Evolutionary conservation across 2,329 filamentous ascomycete genomes (phyloP).

Genomic region (Aspergillus japonicus): DNA sequence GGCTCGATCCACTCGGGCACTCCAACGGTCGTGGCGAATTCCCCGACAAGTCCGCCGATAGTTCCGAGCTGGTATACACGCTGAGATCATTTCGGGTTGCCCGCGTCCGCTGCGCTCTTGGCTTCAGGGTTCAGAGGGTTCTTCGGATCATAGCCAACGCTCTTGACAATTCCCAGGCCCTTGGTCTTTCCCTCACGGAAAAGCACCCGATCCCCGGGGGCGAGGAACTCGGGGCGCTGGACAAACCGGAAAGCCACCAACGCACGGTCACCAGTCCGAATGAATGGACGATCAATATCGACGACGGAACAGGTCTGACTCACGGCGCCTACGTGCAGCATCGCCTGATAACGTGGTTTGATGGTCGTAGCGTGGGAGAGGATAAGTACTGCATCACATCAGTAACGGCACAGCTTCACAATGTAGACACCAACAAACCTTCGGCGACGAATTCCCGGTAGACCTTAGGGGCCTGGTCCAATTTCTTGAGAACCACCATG

Average conservation of each 20-base stretch:
- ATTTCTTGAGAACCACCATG: constrained; percentile 90
- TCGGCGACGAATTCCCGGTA: constrained; percentile 76
- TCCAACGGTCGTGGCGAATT: background rate
- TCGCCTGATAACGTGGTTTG: constrained; percentile 94
- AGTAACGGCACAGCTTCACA: constrained; percentile 3
- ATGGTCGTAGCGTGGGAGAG: constrained; percentile 96
- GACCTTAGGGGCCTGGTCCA: constrained; percentile 72
- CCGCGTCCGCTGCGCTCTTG: constrained; percentile 23
- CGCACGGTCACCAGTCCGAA: constrained; percentile 91
- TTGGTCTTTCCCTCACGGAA: constrained; percentile 96
- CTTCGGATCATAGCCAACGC: constrained; percentile 76
- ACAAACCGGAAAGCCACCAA: constrained; percentile 93
- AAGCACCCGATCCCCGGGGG: constrained; percentile 80
- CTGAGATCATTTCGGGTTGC: background rate
- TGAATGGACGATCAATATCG: constrained; percentile 93
- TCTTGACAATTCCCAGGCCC: constrained; percentile 90
- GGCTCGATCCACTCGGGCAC: too few relatives aligned
- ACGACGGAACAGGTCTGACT: constrained; percentile 96
- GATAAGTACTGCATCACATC: constrained; percentile 67
- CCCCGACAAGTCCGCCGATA: background rate
- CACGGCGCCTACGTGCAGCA: constrained; percentile 94
- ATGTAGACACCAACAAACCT: constrained; percentile 47
- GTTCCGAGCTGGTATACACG: background rate
- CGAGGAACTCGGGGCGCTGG: constrained; percentile 88
- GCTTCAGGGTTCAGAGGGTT: constrained; percentile 48